Conservation (phyloP, 352 stramenopile genomes). For the Globisporangium emineosum region DNA sequence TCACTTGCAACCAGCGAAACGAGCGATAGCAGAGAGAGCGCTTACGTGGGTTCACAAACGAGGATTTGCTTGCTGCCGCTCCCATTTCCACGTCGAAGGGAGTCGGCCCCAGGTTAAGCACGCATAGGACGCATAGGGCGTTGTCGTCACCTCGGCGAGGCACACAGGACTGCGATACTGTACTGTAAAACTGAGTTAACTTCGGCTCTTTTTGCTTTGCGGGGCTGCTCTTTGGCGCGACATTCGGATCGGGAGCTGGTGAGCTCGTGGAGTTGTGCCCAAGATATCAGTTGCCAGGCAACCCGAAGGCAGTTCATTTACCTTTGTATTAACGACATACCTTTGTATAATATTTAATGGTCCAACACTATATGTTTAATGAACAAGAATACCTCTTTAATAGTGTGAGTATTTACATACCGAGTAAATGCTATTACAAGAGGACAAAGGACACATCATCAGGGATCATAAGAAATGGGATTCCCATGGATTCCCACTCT, state of each 20-base stretch:
- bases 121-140: background rate
- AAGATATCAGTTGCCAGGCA: background rate
- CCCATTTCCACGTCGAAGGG: background rate
- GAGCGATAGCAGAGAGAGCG: background rate
- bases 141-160: background rate
- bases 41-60: background rate
- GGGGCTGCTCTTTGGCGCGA: background rate
- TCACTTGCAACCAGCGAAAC: background rate
- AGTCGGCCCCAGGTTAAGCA: background rate
- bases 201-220: background rate
- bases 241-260: background rate
- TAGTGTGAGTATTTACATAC: too few relatives aligned
- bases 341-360: background rate
- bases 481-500: too few relatives aligned
- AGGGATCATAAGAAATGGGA: too few relatives aligned
- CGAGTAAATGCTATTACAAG: too few relatives aligned
- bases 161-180: background rate
- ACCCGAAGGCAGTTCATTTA: background rate
- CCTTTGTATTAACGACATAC: background rate
- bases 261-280: background rate
- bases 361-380: background rate
- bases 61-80: background rate
- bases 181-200: background rate
- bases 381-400: background rate
- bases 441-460: too few relatives aligned